These are phyloP conservation scores for Citeromyces siamensis DNA, from an alignment of 1,139 yeast species.

Conservation along the genomic window DNA sequence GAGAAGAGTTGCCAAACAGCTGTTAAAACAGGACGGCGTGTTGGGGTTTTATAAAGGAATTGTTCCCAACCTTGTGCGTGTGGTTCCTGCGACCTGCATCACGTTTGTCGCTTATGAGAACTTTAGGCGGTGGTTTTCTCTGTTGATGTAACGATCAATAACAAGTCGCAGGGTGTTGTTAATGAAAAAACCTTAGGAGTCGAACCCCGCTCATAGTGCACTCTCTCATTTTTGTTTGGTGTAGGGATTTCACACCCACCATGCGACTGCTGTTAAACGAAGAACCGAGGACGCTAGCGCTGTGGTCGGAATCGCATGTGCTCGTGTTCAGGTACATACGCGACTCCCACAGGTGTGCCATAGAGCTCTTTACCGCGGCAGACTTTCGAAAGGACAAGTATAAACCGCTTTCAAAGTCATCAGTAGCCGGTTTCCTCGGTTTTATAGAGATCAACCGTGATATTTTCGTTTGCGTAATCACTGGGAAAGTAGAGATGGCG, in stretches of 20 bases:
- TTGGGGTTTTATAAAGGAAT: constrained; percentile 74
- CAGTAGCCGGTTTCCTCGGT: constrained; percentile 76
- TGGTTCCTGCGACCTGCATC: constrained; percentile 64
- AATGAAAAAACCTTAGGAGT: no score
- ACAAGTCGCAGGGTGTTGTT: no score
- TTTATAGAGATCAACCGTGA: constrained; percentile 56
- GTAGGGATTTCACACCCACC: background rate
- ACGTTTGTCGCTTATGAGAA: constrained; percentile 59
- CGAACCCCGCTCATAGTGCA: no score
- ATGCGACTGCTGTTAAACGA: constrained; percentile 42
- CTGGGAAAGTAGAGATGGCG: constrained; percentile 72
- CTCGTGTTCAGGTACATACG: constrained; percentile 32
- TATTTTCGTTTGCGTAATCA: constrained; percentile 68
- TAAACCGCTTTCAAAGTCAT: constrained; percentile 29
- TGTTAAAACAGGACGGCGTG: constrained; percentile 33
- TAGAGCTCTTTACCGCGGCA: constrained; percentile 33
- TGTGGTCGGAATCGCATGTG: constrained; percentile 36
- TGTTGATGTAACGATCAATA: background rate
- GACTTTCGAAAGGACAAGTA: constrained; percentile 28
- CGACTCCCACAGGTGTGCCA: constrained; percentile 30
- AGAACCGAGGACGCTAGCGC: constrained; percentile 40
- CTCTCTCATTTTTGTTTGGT: no score
- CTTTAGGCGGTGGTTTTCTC: constrained; percentile 14
- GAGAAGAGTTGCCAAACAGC: constrained; percentile 6
- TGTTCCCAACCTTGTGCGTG: constrained; percentile 49